phyloP scores from a whole-genome alignment of 371 early-diverging fungal genomes.

The Funneliformis caledonium region DNA sequence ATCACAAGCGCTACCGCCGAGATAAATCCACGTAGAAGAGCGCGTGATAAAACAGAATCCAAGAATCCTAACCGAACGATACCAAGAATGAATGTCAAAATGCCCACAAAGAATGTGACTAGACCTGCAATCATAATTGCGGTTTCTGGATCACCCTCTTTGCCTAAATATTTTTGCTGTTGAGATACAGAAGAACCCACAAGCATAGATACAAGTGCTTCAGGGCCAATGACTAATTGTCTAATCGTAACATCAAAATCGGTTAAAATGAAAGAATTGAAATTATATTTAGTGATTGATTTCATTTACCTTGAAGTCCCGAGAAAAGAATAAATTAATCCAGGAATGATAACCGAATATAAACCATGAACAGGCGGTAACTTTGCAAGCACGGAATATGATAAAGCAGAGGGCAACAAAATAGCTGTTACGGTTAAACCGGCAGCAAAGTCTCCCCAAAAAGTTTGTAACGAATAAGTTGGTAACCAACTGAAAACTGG shows the following conservation, averaged over 20 bases:
- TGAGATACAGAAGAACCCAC: slow-evolving; percentile 79
- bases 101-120: slow-evolving; percentile 85
- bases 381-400: slow-evolving; percentile 87
- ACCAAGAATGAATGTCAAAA: slow-evolving; percentile 89
- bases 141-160: slow-evolving; percentile 49
- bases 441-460: slow-evolving; percentile 75
- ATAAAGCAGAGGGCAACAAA: slow-evolving; percentile 86
- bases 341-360: slow-evolving; percentile 82
- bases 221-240: slow-evolving; percentile 93
- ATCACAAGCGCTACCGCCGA: slow-evolving; percentile 91
- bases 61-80: slow-evolving; percentile 93
- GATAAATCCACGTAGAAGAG: slow-evolving; percentile 90
- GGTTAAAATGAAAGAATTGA: not conserved
- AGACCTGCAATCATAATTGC: slow-evolving; percentile 71
- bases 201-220: slow-evolving; percentile 88
- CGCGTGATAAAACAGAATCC: slow-evolving; percentile 91
- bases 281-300: not conserved
- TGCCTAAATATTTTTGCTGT: slow-evolving; percentile 54
- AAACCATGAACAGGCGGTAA: slow-evolving; percentile 87
- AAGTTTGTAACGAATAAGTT: slow-evolving; percentile 59
- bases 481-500: slow-evolving; percentile 91
- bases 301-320: slow-evolving; percentile 81
- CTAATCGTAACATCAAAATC: not conserved
- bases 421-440: slow-evolving; percentile 88
- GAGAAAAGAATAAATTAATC: slow-evolving; percentile 85